Evolutionary conservation across 2,329 filamentous ascomycete genomes (phyloP).

Genomic region (Phialophora verrucosa): DNA sequence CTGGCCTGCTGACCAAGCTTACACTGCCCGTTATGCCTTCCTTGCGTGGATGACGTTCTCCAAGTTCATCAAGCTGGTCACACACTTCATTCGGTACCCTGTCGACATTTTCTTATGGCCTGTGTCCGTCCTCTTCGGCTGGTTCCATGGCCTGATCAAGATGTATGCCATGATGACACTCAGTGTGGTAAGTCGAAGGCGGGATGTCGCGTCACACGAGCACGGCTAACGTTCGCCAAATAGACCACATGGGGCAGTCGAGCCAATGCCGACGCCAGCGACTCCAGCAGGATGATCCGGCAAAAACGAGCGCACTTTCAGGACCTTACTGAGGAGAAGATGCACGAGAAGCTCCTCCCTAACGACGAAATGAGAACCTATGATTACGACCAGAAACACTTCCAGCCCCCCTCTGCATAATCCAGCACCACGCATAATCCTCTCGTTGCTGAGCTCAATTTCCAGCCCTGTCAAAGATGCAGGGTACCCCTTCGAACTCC

Average conservation of each 20-base stretch:
- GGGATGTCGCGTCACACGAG: not conserved
- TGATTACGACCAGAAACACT: conserved; percentile 33
- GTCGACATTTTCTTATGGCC: conserved; percentile 79
- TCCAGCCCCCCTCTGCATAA: conserved; percentile 32
- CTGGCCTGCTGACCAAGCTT: conserved; percentile 62
- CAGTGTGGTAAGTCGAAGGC: conserved; percentile 69
- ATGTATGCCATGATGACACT: conserved; percentile 83
- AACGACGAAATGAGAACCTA: conserved; percentile 32
- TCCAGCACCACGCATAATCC: conserved; percentile 1
- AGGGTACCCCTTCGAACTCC: conserved; percentile 14
- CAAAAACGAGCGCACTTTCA: conserved; percentile 31
- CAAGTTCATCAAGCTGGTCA: conserved; percentile 89
- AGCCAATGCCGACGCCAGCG: conserved; percentile 85
- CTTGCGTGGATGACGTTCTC: conserved; percentile 81
- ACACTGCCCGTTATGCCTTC: conserved; percentile 65
- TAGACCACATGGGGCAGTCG: conserved; percentile 96
- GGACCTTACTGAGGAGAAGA: conserved; percentile 27
- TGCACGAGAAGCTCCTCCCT: conserved; percentile 32
- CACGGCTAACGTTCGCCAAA: conserved; percentile 33
- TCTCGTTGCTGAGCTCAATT: conserved; percentile 1
- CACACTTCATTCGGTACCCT: conserved; percentile 83
- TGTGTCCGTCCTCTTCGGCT: conserved; percentile 87
- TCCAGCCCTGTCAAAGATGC: not conserved
- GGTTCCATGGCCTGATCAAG: conserved; percentile 92
- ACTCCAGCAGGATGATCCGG: conserved; percentile 68